Evolutionary conservation across 768 basidiomycete species (phyloP).

Genomic region (Boletus sensibilis): DNA sequence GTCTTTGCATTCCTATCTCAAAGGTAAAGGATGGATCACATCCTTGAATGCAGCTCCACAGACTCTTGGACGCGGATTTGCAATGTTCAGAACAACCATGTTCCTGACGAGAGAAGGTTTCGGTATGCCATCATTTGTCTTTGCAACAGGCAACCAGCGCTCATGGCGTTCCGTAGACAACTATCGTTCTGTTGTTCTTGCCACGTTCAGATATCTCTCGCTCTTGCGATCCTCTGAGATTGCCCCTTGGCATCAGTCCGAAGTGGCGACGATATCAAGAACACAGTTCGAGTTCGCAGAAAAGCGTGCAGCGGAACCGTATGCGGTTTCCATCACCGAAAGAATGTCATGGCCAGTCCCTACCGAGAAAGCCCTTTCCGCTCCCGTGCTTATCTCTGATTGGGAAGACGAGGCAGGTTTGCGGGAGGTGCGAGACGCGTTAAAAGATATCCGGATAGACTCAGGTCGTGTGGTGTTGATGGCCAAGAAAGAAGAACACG

Average conservation of each 20-base stretch:
- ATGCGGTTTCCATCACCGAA: slow-evolving; percentile 74
- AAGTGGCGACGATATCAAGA: slow-evolving; percentile 65
- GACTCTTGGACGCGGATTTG: slow-evolving; percentile 76
- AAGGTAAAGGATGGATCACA: slow-evolving; percentile 84
- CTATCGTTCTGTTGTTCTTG: slow-evolving; percentile 66
- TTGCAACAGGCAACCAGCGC: not conserved
- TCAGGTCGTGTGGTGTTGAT: slow-evolving; percentile 73
- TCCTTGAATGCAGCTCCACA: slow-evolving; percentile 68
- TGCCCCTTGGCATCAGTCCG: slow-evolving; percentile 68
- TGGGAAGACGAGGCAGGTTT: slow-evolving; percentile 60
- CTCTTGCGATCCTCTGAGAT: slow-evolving; percentile 63
- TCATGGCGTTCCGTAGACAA: slow-evolving; percentile 45
- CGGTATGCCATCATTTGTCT: slow-evolving; percentile 45
- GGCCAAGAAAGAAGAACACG: slow-evolving; percentile 65
- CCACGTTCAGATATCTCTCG: slow-evolving; percentile 76
- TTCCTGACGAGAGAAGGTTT: slow-evolving; percentile 85
- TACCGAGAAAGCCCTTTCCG: slow-evolving; percentile 70
- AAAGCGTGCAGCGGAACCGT: slow-evolving; percentile 75
- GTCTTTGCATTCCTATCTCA: slow-evolving; percentile 87
- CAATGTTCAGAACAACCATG: slow-evolving; percentile 82
- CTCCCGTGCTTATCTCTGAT: slow-evolving; percentile 66
- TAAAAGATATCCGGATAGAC: slow-evolving; percentile 57
- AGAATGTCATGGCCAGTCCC: slow-evolving; percentile 81
- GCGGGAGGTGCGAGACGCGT: slow-evolving; percentile 55
- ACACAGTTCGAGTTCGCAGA: slow-evolving; percentile 87